These are phyloP conservation scores for Cladosporium sp. DNA, from an alignment of 2,329 filamentous ascomycete species.

Conservation along the genomic window DNA sequence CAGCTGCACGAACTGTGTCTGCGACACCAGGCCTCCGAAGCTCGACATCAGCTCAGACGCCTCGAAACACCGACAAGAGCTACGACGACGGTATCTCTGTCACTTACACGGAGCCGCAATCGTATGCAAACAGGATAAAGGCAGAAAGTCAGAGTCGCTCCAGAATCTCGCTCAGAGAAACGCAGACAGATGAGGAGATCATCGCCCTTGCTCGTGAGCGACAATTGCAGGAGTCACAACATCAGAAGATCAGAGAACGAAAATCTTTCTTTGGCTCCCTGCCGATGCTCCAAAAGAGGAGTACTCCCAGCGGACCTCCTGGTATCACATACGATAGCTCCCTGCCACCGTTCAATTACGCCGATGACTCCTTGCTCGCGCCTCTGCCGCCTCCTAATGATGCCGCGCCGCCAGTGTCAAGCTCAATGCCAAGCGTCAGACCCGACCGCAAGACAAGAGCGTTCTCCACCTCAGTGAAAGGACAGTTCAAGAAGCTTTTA, in stretches of 20 bases:
- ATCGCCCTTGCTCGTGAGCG: constrained; percentile 41
- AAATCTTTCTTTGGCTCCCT: constrained; percentile 49
- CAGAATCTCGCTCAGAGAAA: constrained; percentile 28
- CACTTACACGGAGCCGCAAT: constrained; percentile 18
- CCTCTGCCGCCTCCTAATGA: constrained; percentile 19
- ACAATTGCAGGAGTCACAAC: constrained; percentile 45
- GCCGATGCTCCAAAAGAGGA: constrained; percentile 41
- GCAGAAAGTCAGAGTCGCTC: background rate
- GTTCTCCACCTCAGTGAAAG: constrained; percentile 63
- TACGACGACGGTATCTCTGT: constrained; percentile 21
- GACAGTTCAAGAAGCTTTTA: constrained; percentile 63
- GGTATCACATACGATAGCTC: constrained; percentile 31
- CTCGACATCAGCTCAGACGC: constrained; percentile 29
- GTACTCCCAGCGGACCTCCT: background rate
- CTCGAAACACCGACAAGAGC: constrained; percentile 26
- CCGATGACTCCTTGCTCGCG: constrained; percentile 25
- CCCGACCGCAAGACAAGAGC: constrained; percentile 52
- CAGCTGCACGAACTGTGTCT: constrained; percentile 24
- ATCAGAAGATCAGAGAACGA: constrained; percentile 44
- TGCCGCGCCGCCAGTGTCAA: background rate
- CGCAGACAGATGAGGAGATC: constrained; percentile 33
- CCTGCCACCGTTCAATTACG: constrained; percentile 34
- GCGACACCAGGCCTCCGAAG: background rate
- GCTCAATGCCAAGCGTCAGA: constrained; percentile 36
- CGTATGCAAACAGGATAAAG: constrained; percentile 22